Percentiles rank a stretch among this genome's conserved stretches.
Evolutionary conservation across 106 monocot species (phyloP).

Genomic region (Dendrobium nobile): DNA sequence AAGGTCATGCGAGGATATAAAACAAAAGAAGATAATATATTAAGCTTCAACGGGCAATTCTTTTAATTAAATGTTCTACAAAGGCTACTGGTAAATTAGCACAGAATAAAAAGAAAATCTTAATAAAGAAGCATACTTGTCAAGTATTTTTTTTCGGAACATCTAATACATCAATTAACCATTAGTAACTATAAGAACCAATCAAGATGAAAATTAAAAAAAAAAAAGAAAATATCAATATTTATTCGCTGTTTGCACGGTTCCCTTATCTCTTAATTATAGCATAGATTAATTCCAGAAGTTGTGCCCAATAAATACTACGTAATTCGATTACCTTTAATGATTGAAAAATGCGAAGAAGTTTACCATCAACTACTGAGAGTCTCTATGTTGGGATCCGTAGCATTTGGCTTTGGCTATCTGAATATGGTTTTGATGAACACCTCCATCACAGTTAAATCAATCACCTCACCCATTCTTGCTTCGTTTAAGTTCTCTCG

Average conservation of each 20-base stretch:
- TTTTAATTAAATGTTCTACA: no score
- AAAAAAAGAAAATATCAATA: background rate
- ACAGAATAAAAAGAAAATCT: no score
- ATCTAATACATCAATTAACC: no score
- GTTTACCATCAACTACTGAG: slow-evolving; percentile 91
- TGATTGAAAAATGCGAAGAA: background rate
- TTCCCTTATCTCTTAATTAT: no score
- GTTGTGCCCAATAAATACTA: background rate
- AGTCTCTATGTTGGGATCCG: slow-evolving; percentile 56
- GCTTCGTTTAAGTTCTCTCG: background rate
- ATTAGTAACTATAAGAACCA: background rate
- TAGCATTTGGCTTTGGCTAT: slow-evolving; percentile 71
- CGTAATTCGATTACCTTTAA: background rate
- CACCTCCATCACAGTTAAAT: slow-evolving; percentile 88
- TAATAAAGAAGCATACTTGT: no score
- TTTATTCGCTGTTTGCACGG: background rate
- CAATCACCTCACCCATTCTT: slow-evolving; percentile 53
- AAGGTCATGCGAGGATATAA: no score
- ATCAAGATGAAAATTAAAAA: background rate
- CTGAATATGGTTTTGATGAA: slow-evolving; percentile 59
- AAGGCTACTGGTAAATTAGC: no score
- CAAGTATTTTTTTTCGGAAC: no score
- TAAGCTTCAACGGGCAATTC: no score
- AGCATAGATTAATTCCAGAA: background rate
- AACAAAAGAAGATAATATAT: no score